Evolutionary conservation across 106 monocot species (phyloP), one percentile per base, ranked within the genome.

Genomic region (Phalaenopsis aphrodite): DNA sequence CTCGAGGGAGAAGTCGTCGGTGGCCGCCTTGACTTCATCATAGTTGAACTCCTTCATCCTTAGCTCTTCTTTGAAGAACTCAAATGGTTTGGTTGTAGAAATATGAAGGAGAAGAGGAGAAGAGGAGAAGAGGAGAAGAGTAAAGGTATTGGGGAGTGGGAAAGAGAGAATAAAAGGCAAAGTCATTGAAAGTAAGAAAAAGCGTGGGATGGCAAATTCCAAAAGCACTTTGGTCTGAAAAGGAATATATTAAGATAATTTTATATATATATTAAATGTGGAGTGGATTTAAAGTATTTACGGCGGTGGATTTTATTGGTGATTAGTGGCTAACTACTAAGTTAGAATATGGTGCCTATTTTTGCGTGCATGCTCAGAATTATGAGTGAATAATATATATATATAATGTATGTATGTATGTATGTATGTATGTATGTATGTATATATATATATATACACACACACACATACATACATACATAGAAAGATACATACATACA

Each of bases 1-100:
- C 30, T 89, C 86, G 30, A 84, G 46, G 17, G 90, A 43, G 85
- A 97, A 97, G 79, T 82, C 87, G 3, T 84, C 68, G 48, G 96
- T 94, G 61, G 93, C 86, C 36, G 81, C 67, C 74, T 82, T 85
- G 42, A 96, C 79, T 57, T 88, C 90, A 5, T 72, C 84, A 78
- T 92, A 92, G 84, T 77, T 87, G 79, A 86, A 90, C 75, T 94
- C 86, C 83, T 79, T 87, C 96, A 94, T 91, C 55, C 4, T 82
- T 47, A 2, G n/a, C 24, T 79, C 39, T 68, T 38, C 66, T 41
- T 43, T 42, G 58, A 61, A 61, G 61, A 61, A 21, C 56, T 78
- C 77, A 24, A 15, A 15, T 14, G 9, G 16, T 14, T 74, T 74
- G 0, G 74, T 42, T 38, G 74, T 0, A 39, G 14, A 71, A 38